Conservation (phyloP, 768 basidiomycete species). For the Leucocoprinus birnbaumii region DNA sequence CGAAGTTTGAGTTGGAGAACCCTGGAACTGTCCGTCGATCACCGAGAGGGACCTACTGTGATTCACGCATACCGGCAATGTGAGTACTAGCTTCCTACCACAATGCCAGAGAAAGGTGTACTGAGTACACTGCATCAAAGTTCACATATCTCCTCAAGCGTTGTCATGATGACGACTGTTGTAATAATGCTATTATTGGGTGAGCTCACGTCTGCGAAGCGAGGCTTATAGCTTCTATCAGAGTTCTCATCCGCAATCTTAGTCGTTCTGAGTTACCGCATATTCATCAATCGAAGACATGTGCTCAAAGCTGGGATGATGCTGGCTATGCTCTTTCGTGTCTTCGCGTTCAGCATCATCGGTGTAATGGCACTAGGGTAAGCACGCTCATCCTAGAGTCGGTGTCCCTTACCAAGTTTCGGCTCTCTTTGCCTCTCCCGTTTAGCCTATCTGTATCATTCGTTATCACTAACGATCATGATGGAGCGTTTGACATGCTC, state of each 20-base stretch:
- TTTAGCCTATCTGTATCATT: constrained; percentile 20
- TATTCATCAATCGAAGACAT: constrained; percentile 21
- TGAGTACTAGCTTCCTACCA: constrained; percentile 6
- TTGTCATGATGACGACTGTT: constrained; percentile 19
- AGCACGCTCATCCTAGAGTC: not conserved
- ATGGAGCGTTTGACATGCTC: constrained; percentile 22
- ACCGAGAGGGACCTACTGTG: constrained; percentile 28
- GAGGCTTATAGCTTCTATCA: not conserved
- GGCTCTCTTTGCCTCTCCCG: not conserved
- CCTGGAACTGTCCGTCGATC: constrained; percentile 19
- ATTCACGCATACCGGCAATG: constrained; percentile 20
- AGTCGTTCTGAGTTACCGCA: constrained; percentile 22
- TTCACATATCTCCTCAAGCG: constrained; percentile 23
- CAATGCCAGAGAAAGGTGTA: no score
- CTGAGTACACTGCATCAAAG: constrained; percentile 10
- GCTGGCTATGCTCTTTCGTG: constrained; percentile 24
- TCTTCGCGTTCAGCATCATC: constrained; percentile 26
- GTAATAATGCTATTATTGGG: constrained; percentile 22
- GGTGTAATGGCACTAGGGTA: constrained; percentile 25
- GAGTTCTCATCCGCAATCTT: not conserved
- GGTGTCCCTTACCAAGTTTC: not conserved
- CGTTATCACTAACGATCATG: constrained; percentile 18
- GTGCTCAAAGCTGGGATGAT: constrained; percentile 13
- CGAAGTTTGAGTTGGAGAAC: constrained; percentile 22
- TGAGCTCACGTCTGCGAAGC: not conserved